Percentiles rank a stretch among this genome's conserved stretches.
phyloP scores from a whole-genome alignment of 352 stramenopile genomes.

The Phytopythium oedochilum region DNA sequence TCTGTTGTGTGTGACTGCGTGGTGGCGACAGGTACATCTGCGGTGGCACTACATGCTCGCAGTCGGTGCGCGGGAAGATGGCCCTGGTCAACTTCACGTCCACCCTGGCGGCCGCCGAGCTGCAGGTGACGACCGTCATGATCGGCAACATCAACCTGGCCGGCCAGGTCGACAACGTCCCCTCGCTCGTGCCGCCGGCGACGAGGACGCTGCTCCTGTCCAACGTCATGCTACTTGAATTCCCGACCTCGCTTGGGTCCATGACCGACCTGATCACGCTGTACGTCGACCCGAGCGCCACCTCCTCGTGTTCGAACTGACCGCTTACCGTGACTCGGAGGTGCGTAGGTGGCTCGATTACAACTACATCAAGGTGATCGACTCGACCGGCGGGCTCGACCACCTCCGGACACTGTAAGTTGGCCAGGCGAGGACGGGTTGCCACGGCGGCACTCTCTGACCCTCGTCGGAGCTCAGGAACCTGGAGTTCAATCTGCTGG shows the following conservation, averaged over 20 bases:
- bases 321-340: neutral
- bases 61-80: slow-evolving; percentile 14
- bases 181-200: slow-evolving; percentile 7
- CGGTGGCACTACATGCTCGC: slow-evolving; percentile 9
- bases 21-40: slow-evolving; percentile 7
- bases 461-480: too few species aligned
- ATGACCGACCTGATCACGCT: slow-evolving; percentile 6
- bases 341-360: slow-evolving; percentile 6
- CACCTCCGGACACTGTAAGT: slow-evolving; percentile 14
- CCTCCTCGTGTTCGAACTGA: neutral
- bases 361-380: slow-evolving; percentile 16
- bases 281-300: slow-evolving; percentile 5
- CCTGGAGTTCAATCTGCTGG: neutral
- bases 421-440: too few species aligned
- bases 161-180: slow-evolving; percentile 4
- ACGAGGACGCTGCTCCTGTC: slow-evolving; percentile 5
- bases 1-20: neutral
- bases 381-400: slow-evolving; percentile 9
- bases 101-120: slow-evolving; percentile 9
- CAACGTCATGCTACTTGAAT: slow-evolving; percentile 10
- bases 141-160: slow-evolving; percentile 12
- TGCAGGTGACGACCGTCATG: slow-evolving; percentile 10
- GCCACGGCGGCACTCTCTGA: too few species aligned
- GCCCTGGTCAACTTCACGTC: slow-evolving; percentile 11
- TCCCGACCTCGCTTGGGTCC: slow-evolving; percentile 8